Conservation (phyloP, 1,284 basidiomycete species). For the Rhodotorula sp. region DNA sequence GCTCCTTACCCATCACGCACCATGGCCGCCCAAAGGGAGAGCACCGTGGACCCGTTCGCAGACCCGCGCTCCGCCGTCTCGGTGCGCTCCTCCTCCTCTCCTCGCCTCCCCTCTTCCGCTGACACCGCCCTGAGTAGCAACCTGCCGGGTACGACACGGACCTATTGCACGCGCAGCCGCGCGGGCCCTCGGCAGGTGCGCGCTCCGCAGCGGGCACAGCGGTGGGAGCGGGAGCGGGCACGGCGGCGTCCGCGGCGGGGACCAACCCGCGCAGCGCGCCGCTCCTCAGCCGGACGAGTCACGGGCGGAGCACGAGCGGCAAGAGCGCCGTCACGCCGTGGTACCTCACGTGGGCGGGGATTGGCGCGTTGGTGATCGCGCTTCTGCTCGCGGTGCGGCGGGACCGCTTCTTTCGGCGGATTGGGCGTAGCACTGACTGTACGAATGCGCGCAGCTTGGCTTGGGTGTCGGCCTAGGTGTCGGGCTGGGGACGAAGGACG, state of each 20-base stretch:
- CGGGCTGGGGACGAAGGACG: conserved; percentile 24
- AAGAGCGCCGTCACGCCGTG: conserved; percentile 24
- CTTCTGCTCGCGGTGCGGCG: background rate
- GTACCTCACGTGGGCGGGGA: conserved; percentile 19
- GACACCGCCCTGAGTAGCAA: background rate
- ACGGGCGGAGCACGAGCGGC: conserved; percentile 22
- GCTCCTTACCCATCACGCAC: background rate
- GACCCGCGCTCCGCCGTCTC: conserved; percentile 5
- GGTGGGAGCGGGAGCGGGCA: background rate
- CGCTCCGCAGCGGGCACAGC: background rate
- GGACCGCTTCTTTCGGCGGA: too few relatives aligned
- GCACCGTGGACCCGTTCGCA: conserved; percentile 14
- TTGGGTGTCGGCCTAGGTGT: conserved; percentile 35
- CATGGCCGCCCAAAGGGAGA: background rate
- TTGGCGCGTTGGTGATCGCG: conserved; percentile 1
- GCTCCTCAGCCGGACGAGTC: conserved; percentile 4
- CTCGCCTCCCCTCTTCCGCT: background rate
- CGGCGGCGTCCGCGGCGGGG: background rate
- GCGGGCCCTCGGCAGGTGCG: background rate
- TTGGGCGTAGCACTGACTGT: too few relatives aligned
- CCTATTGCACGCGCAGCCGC: background rate
- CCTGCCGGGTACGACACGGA: conserved; percentile 14
- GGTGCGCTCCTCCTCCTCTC: background rate
- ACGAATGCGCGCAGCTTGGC: background rate
- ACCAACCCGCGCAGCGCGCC: background rate